These are phyloP conservation scores for Cyberlindnera mycetangii DNA, from an alignment of 805 yeast species.

Conservation along the genomic window DNA sequence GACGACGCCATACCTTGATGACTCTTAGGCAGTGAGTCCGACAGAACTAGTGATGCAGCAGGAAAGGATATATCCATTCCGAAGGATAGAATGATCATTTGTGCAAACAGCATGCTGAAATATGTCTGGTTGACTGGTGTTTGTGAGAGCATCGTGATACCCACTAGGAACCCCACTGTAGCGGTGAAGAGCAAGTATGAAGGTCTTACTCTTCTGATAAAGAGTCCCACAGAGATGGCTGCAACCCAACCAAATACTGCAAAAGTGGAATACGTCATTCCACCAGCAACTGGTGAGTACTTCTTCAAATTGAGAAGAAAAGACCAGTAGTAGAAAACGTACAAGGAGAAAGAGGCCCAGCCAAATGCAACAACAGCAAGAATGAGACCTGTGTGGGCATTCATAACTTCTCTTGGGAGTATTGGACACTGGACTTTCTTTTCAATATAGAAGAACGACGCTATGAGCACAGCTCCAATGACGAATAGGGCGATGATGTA, in stretches of 20 bases:
- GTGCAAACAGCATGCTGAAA: constrained; percentile 56
- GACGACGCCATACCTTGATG: constrained; percentile 82
- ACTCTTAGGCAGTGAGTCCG: constrained; percentile 54
- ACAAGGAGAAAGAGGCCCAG: constrained; percentile 77
- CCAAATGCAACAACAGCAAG: constrained; percentile 55
- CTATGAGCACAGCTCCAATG: constrained; percentile 43
- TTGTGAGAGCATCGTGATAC: constrained; percentile 48
- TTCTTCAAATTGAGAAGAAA: constrained; percentile 47
- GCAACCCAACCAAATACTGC: constrained; percentile 54
- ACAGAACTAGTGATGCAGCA: constrained; percentile 60
- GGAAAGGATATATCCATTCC: constrained; percentile 83
- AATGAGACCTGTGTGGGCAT: constrained; percentile 44
- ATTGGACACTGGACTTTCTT: constrained; percentile 44
- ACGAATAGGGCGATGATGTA: constrained; percentile 57
- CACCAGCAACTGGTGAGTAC: constrained; percentile 39
- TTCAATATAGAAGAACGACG: constrained; percentile 48
- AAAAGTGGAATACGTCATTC: constrained; percentile 44
- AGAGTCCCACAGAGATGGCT: constrained; percentile 46
- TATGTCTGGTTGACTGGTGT: constrained; percentile 59
- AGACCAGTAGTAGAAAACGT: constrained; percentile 62
- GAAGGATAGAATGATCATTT: constrained; percentile 53
- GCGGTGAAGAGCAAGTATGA: constrained; percentile 50
- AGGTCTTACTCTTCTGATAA: constrained; percentile 45
- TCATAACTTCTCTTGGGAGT: constrained; percentile 49
- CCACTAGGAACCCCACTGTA: constrained; percentile 50